phyloP scores from a whole-genome alignment of 2,329 filamentous ascomycete genomes.

The Apiospora rasikravindrae region DNA sequence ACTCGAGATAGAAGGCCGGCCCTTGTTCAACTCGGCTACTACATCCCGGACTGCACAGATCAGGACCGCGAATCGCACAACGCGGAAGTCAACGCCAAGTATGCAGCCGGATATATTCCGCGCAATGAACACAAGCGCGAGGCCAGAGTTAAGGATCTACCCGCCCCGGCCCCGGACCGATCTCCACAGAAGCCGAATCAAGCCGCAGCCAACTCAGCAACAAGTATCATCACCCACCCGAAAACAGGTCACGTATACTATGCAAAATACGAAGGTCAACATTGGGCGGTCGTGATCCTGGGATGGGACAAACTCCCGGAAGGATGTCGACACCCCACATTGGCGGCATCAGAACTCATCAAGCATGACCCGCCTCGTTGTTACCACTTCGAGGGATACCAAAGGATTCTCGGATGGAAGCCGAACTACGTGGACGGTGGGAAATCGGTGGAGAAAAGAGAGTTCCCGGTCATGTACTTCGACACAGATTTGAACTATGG shows the following conservation, averaged over 20 bases:
- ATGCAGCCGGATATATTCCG: constrained; percentile 38
- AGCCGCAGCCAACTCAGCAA: no score
- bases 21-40: constrained; percentile 40
- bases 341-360: constrained; percentile 19
- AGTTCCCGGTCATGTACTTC: constrained; percentile 48
- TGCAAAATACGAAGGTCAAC: constrained; percentile 35
- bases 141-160: background rate
- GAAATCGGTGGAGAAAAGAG: constrained; percentile 37
- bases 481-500: constrained; percentile 34
- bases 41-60: constrained; percentile 40
- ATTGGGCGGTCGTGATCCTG: constrained; percentile 44
- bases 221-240: constrained; percentile 32
- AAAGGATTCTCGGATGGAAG: constrained; percentile 43
- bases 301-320: constrained; percentile 40
- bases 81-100: constrained; percentile 34
- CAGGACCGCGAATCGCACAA: constrained; percentile 42
- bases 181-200: background rate
- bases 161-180: background rate
- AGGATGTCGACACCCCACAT: background rate
- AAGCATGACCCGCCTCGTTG: constrained; percentile 37
- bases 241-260: constrained; percentile 42
- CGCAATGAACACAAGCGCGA: background rate
- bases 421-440: constrained; percentile 43
- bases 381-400: constrained; percentile 37
- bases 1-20: constrained; percentile 38